These are phyloP conservation scores for Rhodotorula diobovata DNA, from an alignment of 768 basidiomycete species.

Conservation along the genomic window DNA sequence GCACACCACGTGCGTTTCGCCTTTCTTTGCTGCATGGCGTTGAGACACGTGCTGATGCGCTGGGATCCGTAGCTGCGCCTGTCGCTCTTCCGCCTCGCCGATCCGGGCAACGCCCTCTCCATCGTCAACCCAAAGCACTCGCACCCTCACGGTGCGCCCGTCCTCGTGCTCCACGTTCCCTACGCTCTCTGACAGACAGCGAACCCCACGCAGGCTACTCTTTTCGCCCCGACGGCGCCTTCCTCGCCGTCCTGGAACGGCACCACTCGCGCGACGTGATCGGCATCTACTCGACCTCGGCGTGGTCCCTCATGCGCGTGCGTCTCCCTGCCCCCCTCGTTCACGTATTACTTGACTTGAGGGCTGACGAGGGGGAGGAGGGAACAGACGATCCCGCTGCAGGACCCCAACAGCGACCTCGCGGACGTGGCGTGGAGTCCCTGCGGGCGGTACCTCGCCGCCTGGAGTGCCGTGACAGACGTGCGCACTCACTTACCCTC, in stretches of 20 bases:
- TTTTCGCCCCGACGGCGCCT: slow-evolving; percentile 41
- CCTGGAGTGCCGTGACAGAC: slow-evolving; percentile 46
- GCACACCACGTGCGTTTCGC: slow-evolving; percentile 8
- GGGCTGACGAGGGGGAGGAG: not conserved
- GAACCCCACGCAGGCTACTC: slow-evolving; percentile 19
- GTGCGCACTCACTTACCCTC: slow-evolving; percentile 36
- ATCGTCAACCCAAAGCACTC: slow-evolving; percentile 27
- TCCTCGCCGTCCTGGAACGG: slow-evolving; percentile 48
- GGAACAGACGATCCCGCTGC: slow-evolving; percentile 47
- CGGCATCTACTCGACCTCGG: slow-evolving; percentile 44
- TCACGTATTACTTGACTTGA: not conserved
- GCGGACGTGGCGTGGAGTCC: slow-evolving; percentile 48
- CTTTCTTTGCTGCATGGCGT: not conserved
- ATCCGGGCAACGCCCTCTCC: not conserved
- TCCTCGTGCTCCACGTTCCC: not conserved
- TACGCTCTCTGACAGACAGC: not conserved
- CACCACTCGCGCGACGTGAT: slow-evolving; percentile 47
- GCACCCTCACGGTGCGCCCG: not conserved
- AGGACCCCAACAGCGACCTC: slow-evolving; percentile 45
- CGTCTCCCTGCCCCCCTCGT: not conserved
- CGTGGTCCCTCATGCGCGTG: slow-evolving; percentile 4
- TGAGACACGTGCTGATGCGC: no score
- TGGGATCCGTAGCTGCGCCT: slow-evolving; percentile 37
- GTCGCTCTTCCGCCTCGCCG: slow-evolving; percentile 26
- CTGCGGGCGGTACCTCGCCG: slow-evolving; percentile 47